Base-by-base conservation (phyloP, 2,329 filamentous ascomycete genomes). In the Pseudopyricularia javanii region DNA sequence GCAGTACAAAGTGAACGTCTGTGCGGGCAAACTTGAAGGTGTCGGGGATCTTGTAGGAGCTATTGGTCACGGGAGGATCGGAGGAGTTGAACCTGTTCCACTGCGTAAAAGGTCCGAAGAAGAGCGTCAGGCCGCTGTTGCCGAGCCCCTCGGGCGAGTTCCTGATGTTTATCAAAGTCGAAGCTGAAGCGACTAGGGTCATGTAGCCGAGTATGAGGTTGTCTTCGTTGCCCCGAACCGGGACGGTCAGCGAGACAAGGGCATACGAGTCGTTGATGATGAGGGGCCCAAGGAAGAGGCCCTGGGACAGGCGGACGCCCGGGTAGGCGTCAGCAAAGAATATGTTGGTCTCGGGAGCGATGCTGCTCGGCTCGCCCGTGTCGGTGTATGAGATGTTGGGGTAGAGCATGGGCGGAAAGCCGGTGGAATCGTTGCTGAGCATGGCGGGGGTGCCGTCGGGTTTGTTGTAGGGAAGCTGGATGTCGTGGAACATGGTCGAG, bases 241-340 rank as follows among this genome's bases (percentile, higher is more conserved):
- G 88, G 15, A 91, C 69, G 0, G 90, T 95, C 54, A 95, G 72
- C 2, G 90, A 95, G 12, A 95, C 65, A 11, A 96, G 70, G 22
- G 87, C 86, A 57, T 85, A 86, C 0, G 81, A 80, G 47, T 78
- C 70, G 63, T 94, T 93, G 57, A 93, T 68, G 24, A 79, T 72
- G 54, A 88, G 73, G 0, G 90, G 90, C 0, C 91, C 91, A 0
- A 93, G 74, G 1, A 95, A 69, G n/a, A 95, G 71, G 49, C 66
- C 71, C 51, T 71, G 71, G 56, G 70, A 74, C 34, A 80, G 71
- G n/a, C 66, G 67, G 53, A 79, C 70, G 26, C 66, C 73, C 1
- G 70, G 69, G 54, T 78, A 82, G 24, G 73, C 74, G 53, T 68
- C 69, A 45, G 77, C 78, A 9, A 68, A 62, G 53, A 67, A 69